Base-by-base conservation (phyloP, 345 rosid genomes). In the Jatropha curcas region DNA sequence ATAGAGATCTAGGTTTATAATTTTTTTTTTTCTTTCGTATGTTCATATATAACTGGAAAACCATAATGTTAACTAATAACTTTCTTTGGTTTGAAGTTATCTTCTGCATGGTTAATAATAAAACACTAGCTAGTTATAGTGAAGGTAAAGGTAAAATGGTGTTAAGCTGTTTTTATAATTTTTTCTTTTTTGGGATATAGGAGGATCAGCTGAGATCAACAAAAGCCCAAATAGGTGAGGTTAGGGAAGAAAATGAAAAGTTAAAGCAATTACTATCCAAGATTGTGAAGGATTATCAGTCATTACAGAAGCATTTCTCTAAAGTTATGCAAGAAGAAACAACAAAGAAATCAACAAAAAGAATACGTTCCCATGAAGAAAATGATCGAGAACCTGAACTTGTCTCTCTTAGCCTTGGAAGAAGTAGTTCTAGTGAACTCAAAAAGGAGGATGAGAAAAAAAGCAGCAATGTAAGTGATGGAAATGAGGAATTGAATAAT, bases 361-460 rank as follows among this genome's bases (percentile, higher is more conserved):
- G 76, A 41, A 52, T 61, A 56, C 33, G 41, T 77, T 28, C 58
- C 68, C 5, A 71, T 20, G 65, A 76, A 28, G 71, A 68, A 51
- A 50, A 51, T 5, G 79, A 74, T n/a, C n/a, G n/a, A 79, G 89
- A 82, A 57, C 77, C 73, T 7, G 87, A 85, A 45, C 86, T 88
- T 2, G 91, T 90, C 60, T 92, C 91, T 8, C 96, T 92, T 80
- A 84, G 86, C 43, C 91, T 92, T 14, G 97, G 97, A 64, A 86
- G 86, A 71, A 80, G 79, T 27, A 80, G 79, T 27, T 75, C 88
- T 1, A 71, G 41, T 67, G 76, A 76, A 59, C 55, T 70, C 28
- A 81, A 53, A 48, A 84, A 74, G 33, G 88, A 86, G 35, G n/a
- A n/a, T n/a, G 86, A 76, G 58, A 84, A 82, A 71, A 70, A 74